Evolutionary conservation across 768 basidiomycete species (phyloP).

Genomic region (Pleurotus tuber-regium): DNA sequence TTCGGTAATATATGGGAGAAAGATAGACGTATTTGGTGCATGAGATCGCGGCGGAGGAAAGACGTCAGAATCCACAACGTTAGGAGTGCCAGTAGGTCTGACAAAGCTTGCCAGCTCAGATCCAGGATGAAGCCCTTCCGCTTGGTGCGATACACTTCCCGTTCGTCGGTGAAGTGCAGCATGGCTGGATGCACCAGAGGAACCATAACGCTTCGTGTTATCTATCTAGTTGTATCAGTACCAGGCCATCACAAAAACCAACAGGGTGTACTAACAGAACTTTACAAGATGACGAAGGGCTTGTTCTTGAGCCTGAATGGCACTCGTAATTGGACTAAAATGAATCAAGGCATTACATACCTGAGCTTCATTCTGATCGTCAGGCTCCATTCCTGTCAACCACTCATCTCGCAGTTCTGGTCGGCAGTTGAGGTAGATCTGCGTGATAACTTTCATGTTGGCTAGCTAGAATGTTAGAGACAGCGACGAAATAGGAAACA

Average conservation of each 20-base stretch:
- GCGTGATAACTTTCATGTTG: constrained; percentile 99
- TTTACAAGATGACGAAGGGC: constrained; percentile 91
- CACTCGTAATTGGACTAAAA: constrained; percentile 11
- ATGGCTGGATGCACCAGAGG: constrained; percentile 48
- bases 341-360: constrained; percentile 36
- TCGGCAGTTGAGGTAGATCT: constrained; percentile 95
- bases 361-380: constrained; percentile 89
- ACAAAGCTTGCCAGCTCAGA: constrained; percentile 74
- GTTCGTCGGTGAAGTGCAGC: constrained; percentile 67
- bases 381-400: constrained; percentile 90
- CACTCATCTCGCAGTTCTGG: constrained; percentile 98
- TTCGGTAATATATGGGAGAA: constrained; percentile 90
- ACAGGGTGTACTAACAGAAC: constrained; percentile 66
- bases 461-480: constrained; percentile 43
- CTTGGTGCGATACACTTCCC: constrained; percentile 78
- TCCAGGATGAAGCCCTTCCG: constrained; percentile 75
- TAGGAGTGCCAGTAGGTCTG: constrained; percentile 72
- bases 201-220: constrained; percentile 87
- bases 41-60: constrained; percentile 93
- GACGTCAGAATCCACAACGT: constrained; percentile 81
- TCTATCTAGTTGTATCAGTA: constrained; percentile 45
- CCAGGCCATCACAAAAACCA: neutral
- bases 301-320: constrained; percentile 85
- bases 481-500: constrained; percentile 1
- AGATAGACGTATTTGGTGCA: constrained; percentile 78